phyloP scores from a whole-genome alignment of 2,329 filamentous ascomycete genomes.

The Penicillium fuscoglaucum region DNA sequence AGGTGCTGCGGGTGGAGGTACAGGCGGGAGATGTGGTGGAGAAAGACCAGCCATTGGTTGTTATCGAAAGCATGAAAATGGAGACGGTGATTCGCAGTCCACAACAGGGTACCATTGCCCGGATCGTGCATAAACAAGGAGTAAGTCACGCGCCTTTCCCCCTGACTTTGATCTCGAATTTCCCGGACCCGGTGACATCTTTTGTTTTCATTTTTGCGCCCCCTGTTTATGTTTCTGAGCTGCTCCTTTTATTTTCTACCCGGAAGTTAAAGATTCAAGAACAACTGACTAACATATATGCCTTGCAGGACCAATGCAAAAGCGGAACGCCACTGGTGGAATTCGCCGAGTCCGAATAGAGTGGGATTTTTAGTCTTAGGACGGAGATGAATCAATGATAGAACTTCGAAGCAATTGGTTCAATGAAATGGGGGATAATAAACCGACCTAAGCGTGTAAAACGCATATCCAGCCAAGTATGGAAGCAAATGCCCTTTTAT shows the following conservation, averaged over 20 bases:
- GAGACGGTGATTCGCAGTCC: conserved; percentile 79
- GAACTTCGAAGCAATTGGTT: too few species aligned
- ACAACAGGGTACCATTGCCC: conserved; percentile 69
- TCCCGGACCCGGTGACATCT: conserved; percentile 1
- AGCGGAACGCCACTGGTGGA: conserved; percentile 72
- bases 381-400: too few species aligned
- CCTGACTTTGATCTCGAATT: conserved; percentile 9
- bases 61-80: conserved; percentile 93
- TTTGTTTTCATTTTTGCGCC: not conserved
- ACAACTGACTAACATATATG: conserved; percentile 28
- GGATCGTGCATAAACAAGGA: conserved; percentile 71
- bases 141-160: conserved; percentile 51
- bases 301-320: conserved; percentile 69
- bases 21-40: conserved; percentile 76
- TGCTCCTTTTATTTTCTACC: too few species aligned
- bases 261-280: not conserved
- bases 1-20: conserved; percentile 88
- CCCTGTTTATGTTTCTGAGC: not conserved
- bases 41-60: conserved; percentile 83
- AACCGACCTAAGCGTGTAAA: too few species aligned
- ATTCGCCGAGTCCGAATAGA: conserved; percentile 53
- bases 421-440: too few species aligned
- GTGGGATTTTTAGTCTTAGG: not conserved
- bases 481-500: too few species aligned
- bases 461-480: too few species aligned